A percentile compares a stretch with the other conserved stretches of the same genome.
phyloP scores from a whole-genome alignment of 768 basidiomycete species.

The Asterophora parasitica region DNA sequence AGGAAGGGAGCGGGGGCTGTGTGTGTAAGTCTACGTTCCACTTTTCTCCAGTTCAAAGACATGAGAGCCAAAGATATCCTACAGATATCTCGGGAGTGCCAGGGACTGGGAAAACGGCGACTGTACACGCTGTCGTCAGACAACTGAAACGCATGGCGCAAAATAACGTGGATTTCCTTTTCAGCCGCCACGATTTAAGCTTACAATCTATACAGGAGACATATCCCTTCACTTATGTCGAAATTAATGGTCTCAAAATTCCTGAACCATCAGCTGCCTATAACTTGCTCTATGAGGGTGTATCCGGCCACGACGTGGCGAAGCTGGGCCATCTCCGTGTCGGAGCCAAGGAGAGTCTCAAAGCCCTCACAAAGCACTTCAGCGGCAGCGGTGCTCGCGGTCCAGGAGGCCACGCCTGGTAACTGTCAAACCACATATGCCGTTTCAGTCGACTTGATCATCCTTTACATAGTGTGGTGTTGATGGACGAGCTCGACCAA shows the following conservation, averaged over 20 bases:
- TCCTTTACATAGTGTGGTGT: slow-evolving; percentile 62
- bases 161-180: slow-evolving; percentile 51
- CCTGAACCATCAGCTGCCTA: slow-evolving; percentile 94
- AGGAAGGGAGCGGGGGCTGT: slow-evolving; percentile 93
- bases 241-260: slow-evolving; percentile 93
- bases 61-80: not conserved
- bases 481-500: slow-evolving; percentile 99
- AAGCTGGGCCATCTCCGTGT: slow-evolving; percentile 61
- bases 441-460: not conserved
- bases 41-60: not conserved
- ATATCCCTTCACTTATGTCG: slow-evolving; percentile 92
- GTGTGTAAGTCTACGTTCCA: slow-evolving; percentile 59
- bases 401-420: slow-evolving; percentile 89
- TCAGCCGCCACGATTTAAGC: not conserved
- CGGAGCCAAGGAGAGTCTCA: slow-evolving; percentile 78
- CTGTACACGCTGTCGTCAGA: slow-evolving; percentile 88
- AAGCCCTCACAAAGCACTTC: slow-evolving; percentile 75
- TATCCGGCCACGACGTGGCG: slow-evolving; percentile 72
- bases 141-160: slow-evolving; percentile 89
- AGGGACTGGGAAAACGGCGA: slow-evolving; percentile 99
- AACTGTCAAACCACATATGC: not conserved
- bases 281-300: slow-evolving; percentile 84
- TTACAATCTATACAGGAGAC: slow-evolving; percentile 58
- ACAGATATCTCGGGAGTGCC: slow-evolving; percentile 96
- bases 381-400: slow-evolving; percentile 52